A percentile compares a stretch with the other conserved stretches of the same genome.
These are phyloP conservation scores for Apiotrichum mycotoxinovorans DNA, from an alignment of 1,284 basidiomycete species.

Conservation along the genomic window DNA sequence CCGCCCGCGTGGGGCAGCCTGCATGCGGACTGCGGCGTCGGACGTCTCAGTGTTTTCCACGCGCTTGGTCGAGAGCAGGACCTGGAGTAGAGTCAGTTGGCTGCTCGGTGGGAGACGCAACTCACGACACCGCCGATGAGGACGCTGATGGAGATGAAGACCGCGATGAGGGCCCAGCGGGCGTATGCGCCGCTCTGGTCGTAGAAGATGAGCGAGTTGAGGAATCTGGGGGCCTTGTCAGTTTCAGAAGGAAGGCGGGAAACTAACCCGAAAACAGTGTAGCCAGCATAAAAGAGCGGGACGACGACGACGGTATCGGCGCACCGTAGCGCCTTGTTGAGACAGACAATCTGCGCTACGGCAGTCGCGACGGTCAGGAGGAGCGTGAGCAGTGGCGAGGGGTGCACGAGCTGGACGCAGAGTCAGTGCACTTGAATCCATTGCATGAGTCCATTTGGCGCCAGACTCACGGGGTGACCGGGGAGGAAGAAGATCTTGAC, in stretches of 20 bases:
- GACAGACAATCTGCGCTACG: slow-evolving; percentile 81
- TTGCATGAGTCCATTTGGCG: no score
- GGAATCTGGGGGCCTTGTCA: slow-evolving; percentile 55
- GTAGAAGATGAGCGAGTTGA: slow-evolving; percentile 72
- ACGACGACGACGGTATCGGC: slow-evolving; percentile 65
- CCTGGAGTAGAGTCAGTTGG: slow-evolving; percentile 21
- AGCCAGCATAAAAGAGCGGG: slow-evolving; percentile 66
- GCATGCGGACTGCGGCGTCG: slow-evolving; percentile 29
- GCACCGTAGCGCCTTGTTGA: slow-evolving; percentile 73
- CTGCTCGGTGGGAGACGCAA: neutral
- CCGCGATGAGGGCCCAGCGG: slow-evolving; percentile 78
- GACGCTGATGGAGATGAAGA: slow-evolving; percentile 75
- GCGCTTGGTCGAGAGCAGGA: slow-evolving; percentile 46
- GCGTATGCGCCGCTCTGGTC: slow-evolving; percentile 75
- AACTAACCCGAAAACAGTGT: slow-evolving; percentile 65
- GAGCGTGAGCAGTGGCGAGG: slow-evolving; percentile 76
- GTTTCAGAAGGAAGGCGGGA: slow-evolving; percentile 60
- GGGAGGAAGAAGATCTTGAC: slow-evolving; percentile 38
- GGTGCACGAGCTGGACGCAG: slow-evolving; percentile 65
- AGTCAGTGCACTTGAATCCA: no score
- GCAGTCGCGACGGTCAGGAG: slow-evolving; percentile 73
- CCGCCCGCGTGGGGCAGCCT: slow-evolving; percentile 12
- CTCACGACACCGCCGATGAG: slow-evolving; percentile 78
- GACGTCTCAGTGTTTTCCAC: slow-evolving; percentile 22
- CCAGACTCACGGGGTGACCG: slow-evolving; percentile 44